These are phyloP conservation scores for Cladophialophora carrionii DNA, from an alignment of 2,329 filamentous ascomycete genomes.

Conservation along the genomic window DNA sequence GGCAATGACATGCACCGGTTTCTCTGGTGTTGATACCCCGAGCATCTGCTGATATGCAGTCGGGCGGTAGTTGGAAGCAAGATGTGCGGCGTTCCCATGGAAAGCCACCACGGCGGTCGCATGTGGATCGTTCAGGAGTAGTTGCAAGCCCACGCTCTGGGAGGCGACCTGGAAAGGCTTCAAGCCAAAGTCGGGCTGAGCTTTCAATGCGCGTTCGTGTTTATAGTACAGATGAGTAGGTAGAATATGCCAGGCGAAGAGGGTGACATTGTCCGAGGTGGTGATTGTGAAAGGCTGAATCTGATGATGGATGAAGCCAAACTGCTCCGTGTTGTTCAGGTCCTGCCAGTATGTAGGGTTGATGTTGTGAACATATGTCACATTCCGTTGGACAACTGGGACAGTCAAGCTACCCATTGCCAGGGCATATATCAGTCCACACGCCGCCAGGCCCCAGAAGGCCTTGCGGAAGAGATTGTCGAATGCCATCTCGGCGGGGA, in stretches of 20 bases:
- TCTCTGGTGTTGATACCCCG: constrained; percentile 66
- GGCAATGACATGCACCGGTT: constrained; percentile 73
- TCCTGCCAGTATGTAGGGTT: constrained; percentile 73
- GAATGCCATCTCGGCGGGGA: constrained; percentile 19
- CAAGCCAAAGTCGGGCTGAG: constrained; percentile 40
- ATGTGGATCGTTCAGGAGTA: constrained; percentile 56
- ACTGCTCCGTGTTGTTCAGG: constrained; percentile 40
- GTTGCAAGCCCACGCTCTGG: constrained; percentile 53
- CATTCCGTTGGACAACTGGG: constrained; percentile 77
- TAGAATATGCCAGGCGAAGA: constrained; percentile 91
- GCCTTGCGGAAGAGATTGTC: constrained; percentile 51
- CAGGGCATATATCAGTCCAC: constrained; percentile 67
- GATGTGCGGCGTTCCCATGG: constrained; percentile 76
- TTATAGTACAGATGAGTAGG: constrained; percentile 75
- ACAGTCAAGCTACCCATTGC: constrained; percentile 69
- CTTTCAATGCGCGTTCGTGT: constrained; percentile 63
- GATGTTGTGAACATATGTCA: constrained; percentile 80
- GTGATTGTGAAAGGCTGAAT: constrained; percentile 80
- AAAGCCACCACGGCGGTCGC: constrained; percentile 61
- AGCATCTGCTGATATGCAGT: constrained; percentile 77
- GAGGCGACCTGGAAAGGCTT: constrained; percentile 49
- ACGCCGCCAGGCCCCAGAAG: constrained; percentile 60
- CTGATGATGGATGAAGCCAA: constrained; percentile 55
- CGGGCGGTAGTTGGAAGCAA: constrained; percentile 77
- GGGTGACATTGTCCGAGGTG: constrained; percentile 72